Conservation (phyloP, 345 rosid species). For the thale cress (Arabidopsis thaliana) region DNA sequence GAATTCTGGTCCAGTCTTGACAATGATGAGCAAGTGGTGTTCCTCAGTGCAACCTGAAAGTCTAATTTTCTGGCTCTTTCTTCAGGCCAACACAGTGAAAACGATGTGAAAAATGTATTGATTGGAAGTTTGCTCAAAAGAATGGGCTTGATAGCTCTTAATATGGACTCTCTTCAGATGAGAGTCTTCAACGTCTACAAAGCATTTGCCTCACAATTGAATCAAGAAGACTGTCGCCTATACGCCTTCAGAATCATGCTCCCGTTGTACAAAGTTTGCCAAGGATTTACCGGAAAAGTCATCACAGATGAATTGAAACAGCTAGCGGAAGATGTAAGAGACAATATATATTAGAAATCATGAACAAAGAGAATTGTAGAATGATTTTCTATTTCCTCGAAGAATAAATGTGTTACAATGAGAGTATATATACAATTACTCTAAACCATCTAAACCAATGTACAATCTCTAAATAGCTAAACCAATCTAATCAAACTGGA, state of each 20-base stretch:
- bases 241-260: conserved; percentile 57
- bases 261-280: conserved; percentile 71
- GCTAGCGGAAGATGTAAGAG: background rate
- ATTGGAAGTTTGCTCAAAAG: conserved; percentile 28
- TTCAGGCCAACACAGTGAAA: background rate
- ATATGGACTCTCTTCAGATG: conserved; percentile 67
- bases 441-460: too few species aligned
- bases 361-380: too few species aligned
- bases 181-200: conserved; percentile 59
- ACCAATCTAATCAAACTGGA: too few species aligned
- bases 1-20: background rate
- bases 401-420: too few species aligned
- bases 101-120: conserved; percentile 41
- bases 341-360: background rate
- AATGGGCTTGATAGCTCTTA: conserved; percentile 74
- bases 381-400: too few species aligned
- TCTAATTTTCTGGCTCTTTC: too few species aligned
- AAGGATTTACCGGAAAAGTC: conserved; percentile 72
- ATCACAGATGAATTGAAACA: conserved; percentile 54
- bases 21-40: conserved; percentile 2
- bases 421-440: too few species aligned
- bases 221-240: conserved; percentile 47
- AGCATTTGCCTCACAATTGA: conserved; percentile 48
- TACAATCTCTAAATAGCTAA: too few species aligned
- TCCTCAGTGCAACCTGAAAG: background rate